A percentile compares a stretch with the other conserved stretches of the same genome.
Evolutionary conservation across 1,284 basidiomycete species (phyloP).

Genomic region (Sutorius eximius): DNA sequence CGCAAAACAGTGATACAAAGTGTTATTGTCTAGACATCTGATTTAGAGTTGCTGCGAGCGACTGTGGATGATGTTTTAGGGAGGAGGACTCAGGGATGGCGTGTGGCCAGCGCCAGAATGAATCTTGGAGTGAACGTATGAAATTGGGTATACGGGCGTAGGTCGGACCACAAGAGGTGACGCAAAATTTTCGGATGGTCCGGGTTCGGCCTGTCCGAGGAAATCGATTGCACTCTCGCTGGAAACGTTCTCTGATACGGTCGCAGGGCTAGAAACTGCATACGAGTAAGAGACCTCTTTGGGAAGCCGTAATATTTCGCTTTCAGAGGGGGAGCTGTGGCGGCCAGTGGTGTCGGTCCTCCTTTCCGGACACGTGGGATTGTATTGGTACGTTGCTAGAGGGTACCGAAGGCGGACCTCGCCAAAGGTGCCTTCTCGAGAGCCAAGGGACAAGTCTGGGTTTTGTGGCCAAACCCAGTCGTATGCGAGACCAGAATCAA

Average conservation of each 20-base stretch:
- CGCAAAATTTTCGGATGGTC: constrained; percentile 10
- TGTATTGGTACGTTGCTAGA: constrained; percentile 5
- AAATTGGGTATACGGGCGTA: constrained; percentile 29
- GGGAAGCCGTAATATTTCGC: constrained; percentile 15
- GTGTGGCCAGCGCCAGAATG: constrained; percentile 3
- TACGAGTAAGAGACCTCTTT: constrained; percentile 7
- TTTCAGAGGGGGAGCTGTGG: constrained; percentile 10
- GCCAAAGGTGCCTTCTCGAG: constrained; percentile 8
- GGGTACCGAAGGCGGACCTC: constrained; percentile 14
- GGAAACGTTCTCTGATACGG: constrained; percentile 1
- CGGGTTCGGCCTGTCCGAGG: background rate
- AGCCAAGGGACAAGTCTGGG: constrained; percentile 8
- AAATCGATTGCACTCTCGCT: constrained; percentile 1
- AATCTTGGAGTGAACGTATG: constrained; percentile 21
- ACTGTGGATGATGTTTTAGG: constrained; percentile 7
- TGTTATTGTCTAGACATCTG: background rate
- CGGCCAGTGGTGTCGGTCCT: constrained; percentile 4
- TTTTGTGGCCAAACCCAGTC: constrained; percentile 27
- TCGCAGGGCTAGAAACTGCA: background rate
- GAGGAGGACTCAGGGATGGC: background rate
- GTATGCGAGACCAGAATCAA: constrained; percentile 2
- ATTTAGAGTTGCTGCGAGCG: background rate
- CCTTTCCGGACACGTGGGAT: constrained; percentile 9
- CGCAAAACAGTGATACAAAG: constrained; percentile 12
- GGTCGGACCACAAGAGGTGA: constrained; percentile 29